phyloP scores from a whole-genome alignment of 2,329 filamentous ascomycete genomes.

The Pseudocercospora cruenta region DNA sequence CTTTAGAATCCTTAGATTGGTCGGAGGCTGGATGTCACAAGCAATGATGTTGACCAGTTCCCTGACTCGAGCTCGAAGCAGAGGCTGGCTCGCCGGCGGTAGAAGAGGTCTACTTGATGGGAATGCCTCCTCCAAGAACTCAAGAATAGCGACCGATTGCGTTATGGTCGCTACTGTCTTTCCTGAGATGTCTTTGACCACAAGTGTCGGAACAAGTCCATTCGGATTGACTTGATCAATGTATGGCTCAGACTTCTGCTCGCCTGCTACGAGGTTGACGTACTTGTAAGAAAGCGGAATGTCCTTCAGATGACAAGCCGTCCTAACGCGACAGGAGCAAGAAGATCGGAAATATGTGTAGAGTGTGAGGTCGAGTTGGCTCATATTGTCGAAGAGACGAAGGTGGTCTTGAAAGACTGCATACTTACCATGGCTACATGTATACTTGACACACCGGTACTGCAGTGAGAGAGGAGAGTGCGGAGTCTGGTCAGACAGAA shows the following conservation, averaged over 20 bases:
- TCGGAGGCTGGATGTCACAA: conserved; percentile 63
- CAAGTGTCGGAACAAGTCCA: conserved; percentile 10
- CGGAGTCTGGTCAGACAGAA: conserved; percentile 2
- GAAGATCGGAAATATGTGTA: conserved; percentile 45
- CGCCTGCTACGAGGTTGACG: conserved; percentile 4
- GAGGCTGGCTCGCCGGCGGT: conserved; percentile 55
- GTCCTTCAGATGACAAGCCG: conserved; percentile 9
- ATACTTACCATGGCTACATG: background rate
- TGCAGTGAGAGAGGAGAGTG: background rate
- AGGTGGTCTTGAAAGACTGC: background rate
- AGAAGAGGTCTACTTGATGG: conserved; percentile 50
- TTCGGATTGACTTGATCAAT: conserved; percentile 9
- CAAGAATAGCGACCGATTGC: conserved; percentile 62
- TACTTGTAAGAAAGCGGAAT: conserved; percentile 5
- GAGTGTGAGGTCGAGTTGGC: background rate
- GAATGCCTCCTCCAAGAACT: conserved; percentile 63
- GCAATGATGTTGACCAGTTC: conserved; percentile 59
- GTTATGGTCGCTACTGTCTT: conserved; percentile 27
- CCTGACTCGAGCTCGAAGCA: conserved; percentile 55
- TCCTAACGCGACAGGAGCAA: conserved; percentile 15
- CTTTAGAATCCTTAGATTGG: conserved; percentile 59
- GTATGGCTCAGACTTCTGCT: background rate
- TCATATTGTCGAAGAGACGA: background rate
- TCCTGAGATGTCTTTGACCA: conserved; percentile 3
- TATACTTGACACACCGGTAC: too few species aligned